Percentiles rank a stretch among this genome's conserved stretches.
Conservation (phyloP, 371 early-diverging fungal genomes). For the Mortierella polycephala region DNA sequence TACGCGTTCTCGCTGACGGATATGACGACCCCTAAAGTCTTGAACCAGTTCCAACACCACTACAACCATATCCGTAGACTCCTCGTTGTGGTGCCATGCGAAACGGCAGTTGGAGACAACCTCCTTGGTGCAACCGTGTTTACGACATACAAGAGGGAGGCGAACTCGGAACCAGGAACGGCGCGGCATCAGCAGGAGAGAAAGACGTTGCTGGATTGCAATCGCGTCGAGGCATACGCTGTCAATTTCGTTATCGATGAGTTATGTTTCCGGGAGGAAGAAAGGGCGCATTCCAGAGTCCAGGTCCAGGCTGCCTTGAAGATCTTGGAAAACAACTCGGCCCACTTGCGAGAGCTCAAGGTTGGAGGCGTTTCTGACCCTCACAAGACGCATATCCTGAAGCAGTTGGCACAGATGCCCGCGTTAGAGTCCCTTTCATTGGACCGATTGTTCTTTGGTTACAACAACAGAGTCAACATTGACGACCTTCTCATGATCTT, state of each 20-base stretch:
- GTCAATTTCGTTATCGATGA: neutral
- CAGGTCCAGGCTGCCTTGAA: neutral
- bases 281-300: neutral
- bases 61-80: neutral
- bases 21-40: neutral
- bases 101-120: neutral
- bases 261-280: neutral
- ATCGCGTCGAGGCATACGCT: neutral
- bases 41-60: neutral
- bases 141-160: neutral
- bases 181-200: neutral
- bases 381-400: neutral
- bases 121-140: neutral
- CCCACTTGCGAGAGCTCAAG: no score
- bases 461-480: neutral
- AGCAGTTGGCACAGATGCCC: neutral
- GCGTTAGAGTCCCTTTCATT: neutral
- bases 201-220: constrained; percentile 12
- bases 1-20: neutral
- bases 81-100: neutral
- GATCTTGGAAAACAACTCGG: no score
- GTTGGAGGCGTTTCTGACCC: no score
- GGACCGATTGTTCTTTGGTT: neutral
- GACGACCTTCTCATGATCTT: neutral
- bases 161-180: no score